A percentile compares a stretch with the other conserved stretches of the same genome.
phyloP scores from a whole-genome alignment of 495 filamentous ascomycete genomes.

The Trichoderma virens region DNA sequence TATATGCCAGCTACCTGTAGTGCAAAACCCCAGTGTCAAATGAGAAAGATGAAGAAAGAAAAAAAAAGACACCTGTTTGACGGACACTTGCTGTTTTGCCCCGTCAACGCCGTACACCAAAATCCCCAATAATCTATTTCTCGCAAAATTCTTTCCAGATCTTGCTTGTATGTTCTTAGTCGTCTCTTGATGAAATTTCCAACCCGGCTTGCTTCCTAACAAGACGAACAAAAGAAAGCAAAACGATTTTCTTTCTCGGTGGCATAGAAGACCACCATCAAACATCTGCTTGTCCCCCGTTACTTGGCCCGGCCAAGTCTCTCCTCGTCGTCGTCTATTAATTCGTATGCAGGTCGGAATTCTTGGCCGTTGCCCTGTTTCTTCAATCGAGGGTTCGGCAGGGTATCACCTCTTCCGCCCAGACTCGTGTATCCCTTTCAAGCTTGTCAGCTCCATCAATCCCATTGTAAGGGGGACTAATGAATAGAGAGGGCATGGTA shows the following conservation, averaged over 20 bases:
- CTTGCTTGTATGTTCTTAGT: background rate
- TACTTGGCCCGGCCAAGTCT: constrained; percentile 66
- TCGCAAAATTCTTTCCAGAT: background rate
- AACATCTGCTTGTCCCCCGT: background rate
- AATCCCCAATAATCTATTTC: background rate
- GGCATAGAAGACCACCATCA: background rate
- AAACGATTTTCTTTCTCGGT: no score
- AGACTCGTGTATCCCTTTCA: constrained; percentile 49
- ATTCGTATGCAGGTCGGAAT: constrained; percentile 80
- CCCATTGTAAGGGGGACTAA: background rate
- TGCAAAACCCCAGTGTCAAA: background rate
- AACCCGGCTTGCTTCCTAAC: background rate
- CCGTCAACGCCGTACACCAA: background rate
- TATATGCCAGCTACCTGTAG: background rate
- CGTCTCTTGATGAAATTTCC: background rate
- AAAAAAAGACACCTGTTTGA: background rate
- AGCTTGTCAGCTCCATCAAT: background rate
- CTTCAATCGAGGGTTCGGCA: constrained; percentile 74
- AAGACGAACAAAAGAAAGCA: background rate
- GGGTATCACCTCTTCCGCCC: constrained; percentile 82
- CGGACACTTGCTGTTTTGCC: background rate
- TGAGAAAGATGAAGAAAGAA: background rate
- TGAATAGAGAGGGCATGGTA: background rate
- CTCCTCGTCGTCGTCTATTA: constrained; percentile 78
- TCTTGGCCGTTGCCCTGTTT: constrained; percentile 28